Evolutionary conservation across 1,139 yeast species (phyloP), one percentile per base, ranked within the genome.

Genomic region (Meyerozyma guilliermondii): DNA sequence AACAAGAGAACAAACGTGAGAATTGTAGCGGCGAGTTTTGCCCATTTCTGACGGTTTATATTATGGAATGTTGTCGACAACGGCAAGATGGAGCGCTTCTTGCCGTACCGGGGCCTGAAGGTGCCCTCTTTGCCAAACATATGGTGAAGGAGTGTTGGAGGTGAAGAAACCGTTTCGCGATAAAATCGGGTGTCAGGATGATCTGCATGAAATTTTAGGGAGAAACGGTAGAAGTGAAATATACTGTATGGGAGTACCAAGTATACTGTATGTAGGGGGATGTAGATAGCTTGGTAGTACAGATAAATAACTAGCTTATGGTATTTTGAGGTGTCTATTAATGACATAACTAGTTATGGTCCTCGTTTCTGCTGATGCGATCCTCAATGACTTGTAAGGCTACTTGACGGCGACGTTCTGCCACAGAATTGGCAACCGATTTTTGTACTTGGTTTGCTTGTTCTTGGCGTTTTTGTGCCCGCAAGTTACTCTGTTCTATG

Each of bases 371-470:
- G 49, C 59, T 65, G 42, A 81, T 78, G 54, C 94, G 72, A 54
- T 87, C 92, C 54, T 87, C 94, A 46, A 88, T 70, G 23, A 87
- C 92, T 54, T 86, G 85, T 44, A 88, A 65, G 0, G 96, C 96
- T 39, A 88, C 80, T 52, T 86, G 92, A 60, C 95, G 76, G 62
- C 96, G 76, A 59, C 96, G 77, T 56, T 88, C 96, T 14, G 92
- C 91, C 5, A 79, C 82, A 38, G 85, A 76, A 54, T 76, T 74
- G 16, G 83, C 74, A 38, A 54, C 71, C 47, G 56, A 65, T 49
- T 66, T 68, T 46, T 67, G 67, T 22, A 65, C 56, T 50, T 67
- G 71, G 49, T 59, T 69, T 13, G 60, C 63, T 45, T 71, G 76
- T 42, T 73, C 76, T 62, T 54, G 76, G 64, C 70, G 68, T 63